Base-by-base conservation (phyloP, 495 filamentous ascomycete species). In the Aspergillus coremiiformis region DNA sequence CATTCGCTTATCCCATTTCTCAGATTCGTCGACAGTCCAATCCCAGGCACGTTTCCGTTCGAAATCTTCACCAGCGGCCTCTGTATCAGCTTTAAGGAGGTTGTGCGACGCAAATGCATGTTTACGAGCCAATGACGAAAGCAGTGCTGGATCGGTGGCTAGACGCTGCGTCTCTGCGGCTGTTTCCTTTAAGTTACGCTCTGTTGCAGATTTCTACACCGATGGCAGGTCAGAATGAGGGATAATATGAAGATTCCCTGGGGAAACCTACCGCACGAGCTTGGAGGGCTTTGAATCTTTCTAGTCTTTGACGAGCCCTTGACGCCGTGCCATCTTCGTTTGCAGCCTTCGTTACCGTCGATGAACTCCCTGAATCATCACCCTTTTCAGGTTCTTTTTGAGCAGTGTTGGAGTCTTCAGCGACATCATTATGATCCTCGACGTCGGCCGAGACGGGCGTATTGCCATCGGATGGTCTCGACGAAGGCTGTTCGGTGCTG, bases 31-130 rank as follows among this genome's bases (percentile, higher is more conserved):
- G 14, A 90, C 72, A 0, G 93, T 97, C 90, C 92, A 97, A 68
- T 97, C 94, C 93, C 93, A 97, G 1, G 92, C 91, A 24, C 94
- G 84, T 72, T 97, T 96, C 51, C 93, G 86, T 70, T 98, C 94
- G 61, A 96, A 98, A 66, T 96, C 91, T 55, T 87, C 89, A 10
- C 92, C 91, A 0, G 76, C 75, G 11, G 87, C 89, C 64, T 87
- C 87, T 1, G 85, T 83, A 56, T 95, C 90, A 12, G 91, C 89
- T 71, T 95, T 95, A 27, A 96, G 79, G 5, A 98, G 84, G 54
- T 97, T 97, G 67, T 95, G 89, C 21, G 86, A 86, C 12, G 91
- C 91, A 50, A 90, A 82, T 24, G 87, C 90, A 58, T 86, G 84
- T 60, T 89, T 90, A 49, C 89, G 86, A 47, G 81, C 80, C 22